Conservation (phyloP, 1,284 basidiomycete genomes). For the Polyporus tsugae region DNA sequence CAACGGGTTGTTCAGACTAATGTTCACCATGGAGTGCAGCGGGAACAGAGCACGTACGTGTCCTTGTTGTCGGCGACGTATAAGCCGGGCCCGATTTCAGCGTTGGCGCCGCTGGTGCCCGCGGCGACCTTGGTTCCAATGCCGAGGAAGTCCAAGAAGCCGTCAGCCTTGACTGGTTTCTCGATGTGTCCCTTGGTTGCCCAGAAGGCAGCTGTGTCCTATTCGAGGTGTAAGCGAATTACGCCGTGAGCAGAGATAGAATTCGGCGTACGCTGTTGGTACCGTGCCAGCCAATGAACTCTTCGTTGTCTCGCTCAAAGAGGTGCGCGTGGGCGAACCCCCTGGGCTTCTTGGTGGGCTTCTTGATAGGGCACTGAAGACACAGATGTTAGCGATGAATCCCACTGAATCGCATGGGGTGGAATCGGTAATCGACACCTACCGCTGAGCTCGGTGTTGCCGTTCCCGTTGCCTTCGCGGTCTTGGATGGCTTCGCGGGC, state of each 20-base stretch:
- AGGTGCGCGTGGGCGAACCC: too few relatives aligned
- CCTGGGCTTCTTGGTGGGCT: too few relatives aligned
- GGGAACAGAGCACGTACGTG: neutral
- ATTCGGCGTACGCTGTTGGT: constrained; percentile 2
- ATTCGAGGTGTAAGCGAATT: neutral
- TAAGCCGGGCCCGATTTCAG: constrained; percentile 2
- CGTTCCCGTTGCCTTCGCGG: neutral
- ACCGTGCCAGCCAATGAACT: constrained; percentile 13
- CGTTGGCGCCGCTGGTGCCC: constrained; percentile 6
- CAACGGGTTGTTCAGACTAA: neutral
- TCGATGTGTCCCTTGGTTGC: neutral
- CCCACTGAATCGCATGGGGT: neutral
- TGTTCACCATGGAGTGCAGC: too few relatives aligned
- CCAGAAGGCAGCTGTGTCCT: constrained; percentile 12
- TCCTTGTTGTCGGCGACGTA: constrained; percentile 2
- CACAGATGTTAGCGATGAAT: neutral
- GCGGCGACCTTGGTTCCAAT: neutral
- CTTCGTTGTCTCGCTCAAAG: neutral
- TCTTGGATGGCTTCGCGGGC: neutral
- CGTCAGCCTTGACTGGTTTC: neutral
- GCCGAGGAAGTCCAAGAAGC: constrained; percentile 1
- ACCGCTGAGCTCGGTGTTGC: neutral
- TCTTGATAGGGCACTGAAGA: neutral
- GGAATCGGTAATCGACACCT: neutral
- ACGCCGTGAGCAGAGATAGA: too few relatives aligned